phyloP scores from a whole-genome alignment of 345 rosid species.

The Citrus unshiu region DNA sequence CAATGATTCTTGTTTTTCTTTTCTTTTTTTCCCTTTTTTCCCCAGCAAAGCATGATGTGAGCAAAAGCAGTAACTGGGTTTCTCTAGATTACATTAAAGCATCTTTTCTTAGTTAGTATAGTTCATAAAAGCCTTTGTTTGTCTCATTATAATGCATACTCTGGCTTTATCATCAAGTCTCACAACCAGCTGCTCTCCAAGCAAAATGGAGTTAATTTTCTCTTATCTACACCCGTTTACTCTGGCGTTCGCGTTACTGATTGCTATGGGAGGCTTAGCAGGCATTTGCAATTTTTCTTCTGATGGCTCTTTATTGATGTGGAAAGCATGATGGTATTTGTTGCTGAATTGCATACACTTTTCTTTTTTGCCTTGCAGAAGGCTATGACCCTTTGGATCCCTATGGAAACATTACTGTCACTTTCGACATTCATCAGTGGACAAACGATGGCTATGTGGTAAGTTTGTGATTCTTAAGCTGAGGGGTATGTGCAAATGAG shows the following conservation, averaged over 20 bases:
- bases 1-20: constrained; percentile 22
- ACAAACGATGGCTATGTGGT: constrained; percentile 50
- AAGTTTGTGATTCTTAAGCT: constrained; percentile 11
- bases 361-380: constrained; percentile 34
- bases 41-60: not conserved
- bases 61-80: not conserved
- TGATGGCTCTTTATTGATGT: not conserved
- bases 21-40: not conserved
- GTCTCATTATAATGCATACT: constrained; percentile 7
- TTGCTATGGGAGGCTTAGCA: constrained; percentile 29
- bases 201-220: constrained; percentile 15
- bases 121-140: not conserved
- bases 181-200: not conserved
- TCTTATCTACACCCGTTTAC: constrained; percentile 1
- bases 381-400: constrained; percentile 69
- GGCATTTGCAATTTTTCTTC: constrained; percentile 22
- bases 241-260: constrained; percentile 3
- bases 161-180: not conserved
- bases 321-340: not conserved
- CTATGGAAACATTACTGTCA: constrained; percentile 45
- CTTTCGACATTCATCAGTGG: constrained; percentile 40
- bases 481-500: not conserved
- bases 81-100: not conserved
- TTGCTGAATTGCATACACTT: not conserved
- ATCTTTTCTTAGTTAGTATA: constrained; percentile 1